Conservation (phyloP, 352 stramenopile species). For the Phytophthora fragariae region DNA sequence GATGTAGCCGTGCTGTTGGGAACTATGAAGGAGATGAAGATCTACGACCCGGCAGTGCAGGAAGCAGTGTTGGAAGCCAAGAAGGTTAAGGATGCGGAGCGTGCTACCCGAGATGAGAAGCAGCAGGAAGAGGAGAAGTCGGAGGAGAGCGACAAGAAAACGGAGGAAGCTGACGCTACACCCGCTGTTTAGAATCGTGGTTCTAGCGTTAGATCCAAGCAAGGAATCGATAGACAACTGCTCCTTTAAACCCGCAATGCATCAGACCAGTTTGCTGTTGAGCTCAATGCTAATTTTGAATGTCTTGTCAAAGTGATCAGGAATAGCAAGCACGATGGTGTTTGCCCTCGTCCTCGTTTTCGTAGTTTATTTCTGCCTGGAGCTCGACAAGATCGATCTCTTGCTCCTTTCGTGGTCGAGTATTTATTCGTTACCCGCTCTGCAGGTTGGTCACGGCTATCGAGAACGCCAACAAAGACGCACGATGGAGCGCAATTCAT, state of each 20-base stretch:
- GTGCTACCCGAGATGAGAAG: slow-evolving; percentile 49
- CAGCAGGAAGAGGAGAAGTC: slow-evolving; percentile 27
- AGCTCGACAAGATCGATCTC: slow-evolving; percentile 7
- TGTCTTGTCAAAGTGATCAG: slow-evolving; percentile 8
- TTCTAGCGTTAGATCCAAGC: background rate
- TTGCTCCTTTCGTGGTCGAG: background rate
- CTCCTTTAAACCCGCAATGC: slow-evolving; percentile 16
- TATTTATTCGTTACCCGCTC: background rate
- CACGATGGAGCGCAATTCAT: slow-evolving; percentile 22
- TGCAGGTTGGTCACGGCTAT: background rate
- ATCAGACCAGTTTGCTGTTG: slow-evolving; percentile 17
- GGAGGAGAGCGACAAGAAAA: slow-evolving; percentile 9
- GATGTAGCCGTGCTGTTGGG: slow-evolving; percentile 78
- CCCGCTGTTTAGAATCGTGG: slow-evolving; percentile 21
- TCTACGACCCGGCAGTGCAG: slow-evolving; percentile 63
- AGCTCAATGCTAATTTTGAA: slow-evolving; percentile 27
- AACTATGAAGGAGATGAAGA: slow-evolving; percentile 87
- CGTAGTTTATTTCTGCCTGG: slow-evolving; percentile 37
- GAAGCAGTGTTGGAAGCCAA: slow-evolving; percentile 58
- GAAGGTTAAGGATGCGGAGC: slow-evolving; percentile 55
- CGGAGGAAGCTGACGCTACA: slow-evolving; percentile 20
- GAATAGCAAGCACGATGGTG: slow-evolving; percentile 30
- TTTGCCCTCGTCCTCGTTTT: slow-evolving; percentile 12
- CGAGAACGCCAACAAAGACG: background rate
- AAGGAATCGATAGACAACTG: slow-evolving; percentile 23